A percentile compares a stretch with the other conserved stretches of the same genome.
phyloP scores from a whole-genome alignment of 2,329 filamentous ascomycete species.

The Trichophyton mentagrophytes region DNA sequence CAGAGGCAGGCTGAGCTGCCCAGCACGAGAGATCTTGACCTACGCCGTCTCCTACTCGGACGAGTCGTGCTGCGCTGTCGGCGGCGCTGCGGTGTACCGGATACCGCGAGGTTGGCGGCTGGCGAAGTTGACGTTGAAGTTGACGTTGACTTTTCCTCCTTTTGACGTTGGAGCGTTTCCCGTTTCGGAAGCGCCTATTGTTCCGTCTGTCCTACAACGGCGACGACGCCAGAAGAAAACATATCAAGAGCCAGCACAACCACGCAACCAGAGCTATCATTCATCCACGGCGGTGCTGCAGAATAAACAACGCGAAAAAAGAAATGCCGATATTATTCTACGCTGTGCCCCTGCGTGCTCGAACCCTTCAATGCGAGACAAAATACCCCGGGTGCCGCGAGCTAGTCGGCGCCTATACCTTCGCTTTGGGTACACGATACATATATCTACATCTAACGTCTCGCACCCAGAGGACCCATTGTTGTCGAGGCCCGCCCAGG shows the following conservation, averaged over 20 bases:
- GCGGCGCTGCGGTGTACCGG: no score
- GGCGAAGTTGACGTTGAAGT: background rate
- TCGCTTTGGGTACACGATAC: background rate
- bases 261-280: background rate
- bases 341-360: background rate
- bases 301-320: background rate
- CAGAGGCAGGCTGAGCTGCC: background rate
- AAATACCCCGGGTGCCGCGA: background rate
- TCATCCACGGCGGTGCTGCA: background rate
- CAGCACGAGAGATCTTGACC: background rate
- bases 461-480: background rate
- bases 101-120: background rate
- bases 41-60: background rate
- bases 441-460: background rate
- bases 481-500: background rate
- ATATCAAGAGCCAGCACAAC: background rate
- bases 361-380: background rate
- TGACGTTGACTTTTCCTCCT: background rate
- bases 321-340: background rate
- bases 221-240: background rate
- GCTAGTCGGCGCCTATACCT: background rate
- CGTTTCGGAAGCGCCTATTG: conserved; percentile 3
- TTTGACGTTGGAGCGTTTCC: background rate
- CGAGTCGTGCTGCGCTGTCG: background rate
- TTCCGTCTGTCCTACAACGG: background rate